phyloP scores from a whole-genome alignment of 2,329 filamentous ascomycete species.

The Bimuria novae-zelandiae region DNA sequence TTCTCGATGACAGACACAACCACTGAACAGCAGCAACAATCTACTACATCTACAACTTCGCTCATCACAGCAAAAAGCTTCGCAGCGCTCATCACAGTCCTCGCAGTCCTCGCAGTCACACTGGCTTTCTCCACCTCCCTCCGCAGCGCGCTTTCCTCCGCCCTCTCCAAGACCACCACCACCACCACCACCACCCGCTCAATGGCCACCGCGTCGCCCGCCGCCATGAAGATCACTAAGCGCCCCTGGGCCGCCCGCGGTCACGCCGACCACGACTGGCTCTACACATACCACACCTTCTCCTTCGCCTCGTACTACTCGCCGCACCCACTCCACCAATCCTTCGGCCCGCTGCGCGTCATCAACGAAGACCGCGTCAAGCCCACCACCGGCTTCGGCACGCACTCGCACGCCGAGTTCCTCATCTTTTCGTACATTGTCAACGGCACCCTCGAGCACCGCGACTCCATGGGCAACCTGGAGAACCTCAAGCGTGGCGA shows the following conservation, averaged over 20 bases:
- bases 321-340: constrained; percentile 64
- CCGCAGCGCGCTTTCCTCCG: constrained; percentile 42
- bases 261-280: constrained; percentile 82
- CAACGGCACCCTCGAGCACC: constrained; percentile 83
- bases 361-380: constrained; percentile 88
- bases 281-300: constrained; percentile 86
- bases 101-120: constrained; percentile 49
- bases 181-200: constrained; percentile 32
- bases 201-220: constrained; percentile 43
- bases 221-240: constrained; percentile 67
- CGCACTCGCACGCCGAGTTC: constrained; percentile 82
- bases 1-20: constrained; percentile 36
- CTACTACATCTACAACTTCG: constrained; percentile 17
- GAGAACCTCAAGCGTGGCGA: constrained; percentile 78
- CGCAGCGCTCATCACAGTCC: constrained; percentile 36
- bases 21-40: constrained; percentile 20
- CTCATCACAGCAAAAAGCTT: constrained; percentile 32
- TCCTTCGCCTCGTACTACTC: constrained; percentile 72
- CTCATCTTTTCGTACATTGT: constrained; percentile 90
- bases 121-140: constrained; percentile 52
- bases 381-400: constrained; percentile 76
- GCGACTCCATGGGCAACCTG: constrained; percentile 76
- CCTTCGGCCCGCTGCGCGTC: constrained; percentile 78
- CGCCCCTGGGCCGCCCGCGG: constrained; percentile 74
- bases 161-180: constrained; percentile 35